phyloP scores from a whole-genome alignment of 257 asterid species.

The Handroanthus guayacan region DNA sequence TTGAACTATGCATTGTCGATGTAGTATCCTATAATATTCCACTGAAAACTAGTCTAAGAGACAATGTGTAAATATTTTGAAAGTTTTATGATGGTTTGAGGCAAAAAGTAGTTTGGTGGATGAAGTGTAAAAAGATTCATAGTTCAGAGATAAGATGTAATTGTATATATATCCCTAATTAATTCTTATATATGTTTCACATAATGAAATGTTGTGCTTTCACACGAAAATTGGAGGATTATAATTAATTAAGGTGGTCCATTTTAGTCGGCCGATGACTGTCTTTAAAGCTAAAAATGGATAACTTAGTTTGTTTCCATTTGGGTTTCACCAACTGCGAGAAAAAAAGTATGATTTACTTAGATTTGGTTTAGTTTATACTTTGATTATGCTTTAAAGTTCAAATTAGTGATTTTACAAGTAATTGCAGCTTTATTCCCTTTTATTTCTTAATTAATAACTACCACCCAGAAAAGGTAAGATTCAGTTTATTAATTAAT shows the following conservation, averaged over 20 bases:
- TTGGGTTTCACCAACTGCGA: slow-evolving; percentile 9
- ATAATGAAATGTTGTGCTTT: slow-evolving; percentile 25
- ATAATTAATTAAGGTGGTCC: slow-evolving; percentile 8
- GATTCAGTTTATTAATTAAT: too few relatives aligned
- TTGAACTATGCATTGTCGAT: too few relatives aligned
- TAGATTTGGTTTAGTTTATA: not conserved
- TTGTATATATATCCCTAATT: too few relatives aligned
- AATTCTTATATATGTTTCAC: not conserved
- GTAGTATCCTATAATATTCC: too few relatives aligned
- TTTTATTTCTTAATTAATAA: not conserved
- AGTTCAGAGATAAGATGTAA: too few relatives aligned
- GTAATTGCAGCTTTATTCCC: not conserved
- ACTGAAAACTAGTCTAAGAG: too few relatives aligned
- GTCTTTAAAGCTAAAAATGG: slow-evolving; percentile 34
- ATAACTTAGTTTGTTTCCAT: slow-evolving; percentile 16
- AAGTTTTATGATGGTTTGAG: too few relatives aligned
- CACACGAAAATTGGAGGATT: slow-evolving; percentile 24
- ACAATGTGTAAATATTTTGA: too few relatives aligned
- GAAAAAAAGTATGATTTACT: not conserved
- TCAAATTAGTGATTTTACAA: slow-evolving; percentile 10
- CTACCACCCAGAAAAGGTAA: not conserved
- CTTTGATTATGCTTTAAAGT: not conserved
- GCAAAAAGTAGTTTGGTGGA: too few relatives aligned
- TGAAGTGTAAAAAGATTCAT: too few relatives aligned
- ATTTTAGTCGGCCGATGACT: slow-evolving; percentile 29